Evolutionary conservation across 805 yeast species (phyloP), one percentile per base, ranked within the genome.

Genomic region (Candida awuae): DNA sequence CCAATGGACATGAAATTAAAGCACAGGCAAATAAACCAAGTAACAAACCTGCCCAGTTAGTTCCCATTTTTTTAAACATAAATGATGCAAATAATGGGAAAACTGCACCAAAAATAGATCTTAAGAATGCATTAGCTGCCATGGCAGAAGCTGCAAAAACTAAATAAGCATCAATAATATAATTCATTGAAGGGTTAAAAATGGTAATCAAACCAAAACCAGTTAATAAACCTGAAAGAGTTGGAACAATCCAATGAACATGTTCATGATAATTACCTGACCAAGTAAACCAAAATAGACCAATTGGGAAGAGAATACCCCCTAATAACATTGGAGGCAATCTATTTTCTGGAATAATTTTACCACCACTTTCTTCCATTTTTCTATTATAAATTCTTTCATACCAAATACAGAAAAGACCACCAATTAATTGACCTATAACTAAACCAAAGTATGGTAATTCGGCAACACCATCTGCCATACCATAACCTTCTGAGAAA

Each of bases 211-310:
- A 61, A 28, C 90, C 94, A 46, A 71, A 73, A 10, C 87, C 88
- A 28, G 75, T 70, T 52, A 79, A 69, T 4, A 72, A 44, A 46
- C 84, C 81, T 21, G 84, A 75, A 21, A 75, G 61, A 2, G 82
- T 71, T 29, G 94, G 92, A n/a, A 74, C 84, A 51, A 77, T 79
- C 90, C 90, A 87, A 55, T 80, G 95, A 28, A 84, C 74, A 1
- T 61, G 60, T 26, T 78, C 59, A 35, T 73, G 79, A 59, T 78
- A 87, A 46, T 75, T 71, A 55, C 95, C 95, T 8, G 90, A 66
- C 95, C 95, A 87, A 41, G 84, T 75, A 58, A 87, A 68, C 95
- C 95, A 83, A 52, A 86, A 68, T 45, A 86, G 65, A 38, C 95
- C 95, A 38, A 75, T 66, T 21, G 94, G 81, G 65, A 87, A 84